Base-by-base conservation (phyloP, 2,329 filamentous ascomycete genomes). In the Colletotrichum liaoningense region DNA sequence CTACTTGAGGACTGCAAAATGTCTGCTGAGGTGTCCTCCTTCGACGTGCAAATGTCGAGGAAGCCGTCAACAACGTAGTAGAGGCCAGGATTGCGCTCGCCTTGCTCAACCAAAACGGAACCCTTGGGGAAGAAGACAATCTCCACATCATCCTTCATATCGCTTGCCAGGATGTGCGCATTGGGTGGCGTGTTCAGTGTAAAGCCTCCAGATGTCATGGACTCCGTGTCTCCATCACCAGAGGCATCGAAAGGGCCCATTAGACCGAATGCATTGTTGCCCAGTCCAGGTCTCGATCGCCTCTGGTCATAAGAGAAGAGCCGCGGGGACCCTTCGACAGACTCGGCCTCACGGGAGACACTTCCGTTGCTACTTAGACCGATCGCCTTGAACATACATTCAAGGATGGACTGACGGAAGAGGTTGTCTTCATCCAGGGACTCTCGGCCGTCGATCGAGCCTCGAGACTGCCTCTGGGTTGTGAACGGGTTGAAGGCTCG, bases 31-130 rank as follows among this genome's bases (percentile, higher is more conserved):
- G 81, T 77, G n/a, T 93, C 91, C 54, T 92, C 90, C 0, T 90
- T 86, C 1, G 94, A 92, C n/a, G 97, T 93, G 74, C 95, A 95
- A 56, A 98, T 95, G 79, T 99, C 97, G 46, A 99, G 85, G 78
- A 99, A 99, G 0, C 97, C 97, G 81, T 99, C 97, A 63, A 99
- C 93, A 3, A 99, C 96, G 82, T 99, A 99, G 84, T 99, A 99
- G 0, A 99, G 82, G 0, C 97, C 97, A 0, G 97, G 97, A 77
- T 97, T 98, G n/a, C 97, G 90, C 81, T 99, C 97, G 11, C 97
- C 96, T 84, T 98, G 95, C 79, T 99, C 97, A 0, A 99, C 95
- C 19, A 99, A 88, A 0, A 99, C 93, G 1, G 97, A 96, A 2
- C 94, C 95, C 81, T 98, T 94, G 0, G 95, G 96, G 76, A 99